Evolutionary conservation across 441 rosid species (phyloP), one percentile per base, ranked within the genome.

Genomic region (Dalechampia spathulata): DNA sequence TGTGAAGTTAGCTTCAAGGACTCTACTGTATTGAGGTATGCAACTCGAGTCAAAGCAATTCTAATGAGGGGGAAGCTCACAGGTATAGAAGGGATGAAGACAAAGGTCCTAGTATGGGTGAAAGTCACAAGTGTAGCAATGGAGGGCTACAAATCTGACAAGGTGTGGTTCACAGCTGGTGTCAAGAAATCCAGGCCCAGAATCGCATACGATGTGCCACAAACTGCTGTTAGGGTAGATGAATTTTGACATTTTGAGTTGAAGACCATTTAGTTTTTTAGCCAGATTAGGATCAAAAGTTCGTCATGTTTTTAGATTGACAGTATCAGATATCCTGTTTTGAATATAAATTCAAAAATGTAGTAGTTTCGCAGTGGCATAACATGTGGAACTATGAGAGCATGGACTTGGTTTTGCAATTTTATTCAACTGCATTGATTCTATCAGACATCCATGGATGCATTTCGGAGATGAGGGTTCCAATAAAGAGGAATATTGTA

Each of bases 81-180:
- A 27, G 75, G 78, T 5, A 84, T 90, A 0, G 99, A 93, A 68
- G 99, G 99, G 40, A 87, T 90, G 89, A 93, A 90, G 85, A 93
- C 95, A 0, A 90, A 90, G 74, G 83, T 87, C 26, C 80, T 93
- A 5, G 96, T 90, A 8, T 87, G 95, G 97, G 96, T 87, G 27
- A 90, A 93, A 72, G 83, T 90, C 51, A 82, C 99, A 2, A 69
- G 76, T 26, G 72, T 93, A 22, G 65, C 91, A 1, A 75, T 90
- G 0, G 99, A 87, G 67, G 72, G 84, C 55, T 78, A 66, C 30
- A 90, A 85, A 62, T 87, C 99, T 0, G 97, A 93, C 67, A 93
- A 90, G 78, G 79, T 93, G 1, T 93, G 97, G 93, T 85, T 93
- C 55, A 83, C 90, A 5, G 96, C 99, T 0, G 96, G 97, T 36